Evolutionary conservation across 75 land plant genomes (phyloP), one percentile per base, ranked within the genome.

Genomic region (Picea glauca): DNA sequence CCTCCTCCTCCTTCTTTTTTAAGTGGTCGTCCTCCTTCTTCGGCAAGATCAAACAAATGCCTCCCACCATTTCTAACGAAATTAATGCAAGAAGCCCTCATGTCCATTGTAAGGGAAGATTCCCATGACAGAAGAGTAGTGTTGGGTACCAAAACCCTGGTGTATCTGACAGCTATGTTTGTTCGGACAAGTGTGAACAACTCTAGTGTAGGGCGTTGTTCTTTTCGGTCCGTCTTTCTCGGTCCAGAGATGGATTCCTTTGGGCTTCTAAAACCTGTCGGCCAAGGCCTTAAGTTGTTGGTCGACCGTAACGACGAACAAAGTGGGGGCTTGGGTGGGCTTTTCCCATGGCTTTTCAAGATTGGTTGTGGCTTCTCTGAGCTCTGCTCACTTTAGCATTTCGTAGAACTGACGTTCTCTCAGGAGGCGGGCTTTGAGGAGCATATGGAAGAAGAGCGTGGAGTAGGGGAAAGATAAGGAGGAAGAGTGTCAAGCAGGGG

Each of bases 341-440:
- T 62, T 84, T 80, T 96, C 95, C 99, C 95, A 96, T 3, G 99
- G 97, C 80, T 85, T 82, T 79, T 93, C 93, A 40, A 93, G 89
- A 61, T 89, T 80, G 0, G 91, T 81, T 15, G 85, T 81, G 9
- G 88, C 87, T 0, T 90, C 91, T 76, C 85, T 83, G 13, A 92
- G 86, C 84, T 96, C 96, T 18, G 88, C 92, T n/a, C 97, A 76
- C 81, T 86, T 87, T 59, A 97, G 78, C 88, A 91, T 87, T 76
- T 96, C 95, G 84, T 92, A 94, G n/a, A 94, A 74, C 31, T 90
- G 91, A 18, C 92, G 86, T 80, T 96, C 99, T 23, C 96, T 84
- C 59, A 68, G 13, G 17, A 96, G 88, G 18, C 97, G 84, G 57
- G 96, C 94, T 81, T 92, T 96, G 75, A 94, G 91, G n/a, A 88